A percentile compares a stretch with the other conserved stretches of the same genome.
Conservation (phyloP, 2,329 filamentous ascomycete species). For the Fusarium sambucinum region DNA sequence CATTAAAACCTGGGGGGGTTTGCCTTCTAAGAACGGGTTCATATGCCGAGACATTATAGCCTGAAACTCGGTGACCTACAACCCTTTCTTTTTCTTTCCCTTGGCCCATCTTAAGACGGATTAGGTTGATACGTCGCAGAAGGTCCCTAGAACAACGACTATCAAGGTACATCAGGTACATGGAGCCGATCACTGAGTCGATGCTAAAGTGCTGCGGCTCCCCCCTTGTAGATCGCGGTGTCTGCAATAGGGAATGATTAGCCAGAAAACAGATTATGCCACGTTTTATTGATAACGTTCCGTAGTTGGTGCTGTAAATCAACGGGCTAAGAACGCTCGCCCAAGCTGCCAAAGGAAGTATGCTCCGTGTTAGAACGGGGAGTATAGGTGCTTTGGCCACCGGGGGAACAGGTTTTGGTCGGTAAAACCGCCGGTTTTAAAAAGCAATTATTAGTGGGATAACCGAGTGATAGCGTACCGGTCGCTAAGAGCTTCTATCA, state of each 20-base stretch:
- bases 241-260: not conserved
- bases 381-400: not conserved
- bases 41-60: not conserved
- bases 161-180: not conserved
- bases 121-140: not conserved
- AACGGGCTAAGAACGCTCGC: not conserved
- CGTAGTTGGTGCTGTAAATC: not conserved
- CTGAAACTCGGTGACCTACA: not conserved
- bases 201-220: not conserved
- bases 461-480: not conserved
- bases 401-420: not conserved
- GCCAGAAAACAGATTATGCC: not conserved
- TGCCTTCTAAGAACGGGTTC: conserved; percentile 3
- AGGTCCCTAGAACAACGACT: not conserved
- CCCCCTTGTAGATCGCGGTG: not conserved
- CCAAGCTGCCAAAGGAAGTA: not conserved
- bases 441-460: not conserved
- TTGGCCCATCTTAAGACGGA: not conserved
- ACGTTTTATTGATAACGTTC: not conserved
- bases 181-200: not conserved
- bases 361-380: not conserved
- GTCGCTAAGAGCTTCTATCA: not conserved
- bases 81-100: not conserved
- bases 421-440: not conserved
- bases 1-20: not conserved